phyloP scores from a whole-genome alignment of 2,329 filamentous ascomycete species.

The Fusarium solani-melongenae region DNA sequence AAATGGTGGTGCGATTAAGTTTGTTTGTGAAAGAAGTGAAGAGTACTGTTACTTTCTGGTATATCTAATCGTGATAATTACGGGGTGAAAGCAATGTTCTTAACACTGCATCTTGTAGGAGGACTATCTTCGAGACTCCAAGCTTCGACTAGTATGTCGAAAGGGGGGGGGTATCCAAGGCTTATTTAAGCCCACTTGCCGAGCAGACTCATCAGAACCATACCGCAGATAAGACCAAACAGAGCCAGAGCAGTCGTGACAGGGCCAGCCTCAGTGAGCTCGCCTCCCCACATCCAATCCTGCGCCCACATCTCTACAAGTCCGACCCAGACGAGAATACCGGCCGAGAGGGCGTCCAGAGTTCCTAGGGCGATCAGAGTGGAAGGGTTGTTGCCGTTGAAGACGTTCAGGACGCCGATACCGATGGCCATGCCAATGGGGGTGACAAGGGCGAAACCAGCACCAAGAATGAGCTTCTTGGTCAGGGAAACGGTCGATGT shows the following conservation, averaged over 20 bases:
- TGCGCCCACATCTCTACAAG: constrained; percentile 82
- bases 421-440: constrained; percentile 85
- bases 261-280: constrained; percentile 63
- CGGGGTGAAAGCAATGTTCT: background rate
- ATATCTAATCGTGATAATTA: background rate
- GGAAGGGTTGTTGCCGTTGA: constrained; percentile 77
- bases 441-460: constrained; percentile 75
- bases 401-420: constrained; percentile 74
- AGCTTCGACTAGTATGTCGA: background rate
- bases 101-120: background rate
- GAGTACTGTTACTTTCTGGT: background rate
- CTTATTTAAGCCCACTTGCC: constrained; percentile 76
- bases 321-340: constrained; percentile 81
- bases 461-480: constrained; percentile 70
- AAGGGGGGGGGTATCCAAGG: background rate
- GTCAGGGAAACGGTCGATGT: constrained; percentile 48
- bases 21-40: background rate
- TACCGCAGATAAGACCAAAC: constrained; percentile 67
- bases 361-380: constrained; percentile 79
- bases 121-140: background rate
- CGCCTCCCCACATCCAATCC: constrained; percentile 73
- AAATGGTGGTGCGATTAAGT: background rate
- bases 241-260: constrained; percentile 62
- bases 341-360: constrained; percentile 78
- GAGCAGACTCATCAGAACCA: constrained; percentile 77